Percentiles rank a stretch among this genome's conserved stretches.
Conservation (phyloP, 306 rosid species). For the Cicer bijugum region DNA sequence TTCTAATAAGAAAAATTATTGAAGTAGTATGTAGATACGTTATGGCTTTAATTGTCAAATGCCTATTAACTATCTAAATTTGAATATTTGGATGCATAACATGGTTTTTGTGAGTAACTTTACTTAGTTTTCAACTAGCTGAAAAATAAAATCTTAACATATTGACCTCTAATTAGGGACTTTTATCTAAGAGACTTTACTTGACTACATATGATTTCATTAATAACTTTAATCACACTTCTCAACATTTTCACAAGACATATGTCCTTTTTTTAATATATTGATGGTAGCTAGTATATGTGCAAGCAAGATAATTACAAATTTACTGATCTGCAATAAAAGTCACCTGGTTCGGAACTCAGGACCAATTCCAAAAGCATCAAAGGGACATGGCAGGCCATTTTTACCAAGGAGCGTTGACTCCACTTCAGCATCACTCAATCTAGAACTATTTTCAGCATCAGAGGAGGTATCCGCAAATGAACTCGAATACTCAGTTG, state of each 20-base stretch:
- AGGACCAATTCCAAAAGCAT: constrained; percentile 45
- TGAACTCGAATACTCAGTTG: constrained; percentile 88
- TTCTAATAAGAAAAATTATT: constrained; percentile 14
- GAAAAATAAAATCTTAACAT: constrained; percentile 11
- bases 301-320: constrained; percentile 38
- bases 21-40: constrained; percentile 14
- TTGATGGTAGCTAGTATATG: constrained; percentile 1
- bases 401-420: constrained; percentile 64
- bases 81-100: constrained; percentile 19
- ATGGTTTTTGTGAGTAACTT: constrained; percentile 11
- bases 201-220: background rate
- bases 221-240: constrained; percentile 2
- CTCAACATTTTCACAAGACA: constrained; percentile 35
- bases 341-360: constrained; percentile 63
- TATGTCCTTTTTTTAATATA: background rate
- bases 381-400: constrained; percentile 53
- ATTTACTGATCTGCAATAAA: background rate
- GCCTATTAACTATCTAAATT: constrained; percentile 26
- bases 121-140: constrained; percentile 1
- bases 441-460: constrained; percentile 57
- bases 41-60: constrained; percentile 6
- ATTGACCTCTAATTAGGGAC: background rate
- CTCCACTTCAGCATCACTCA: constrained; percentile 81
- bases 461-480: constrained; percentile 70
- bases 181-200: background rate